Percentiles rank a stretch among this genome's conserved stretches.
Conservation (phyloP, 2,329 filamentous ascomycete species). For the Hirsutella rhossiliensis region DNA sequence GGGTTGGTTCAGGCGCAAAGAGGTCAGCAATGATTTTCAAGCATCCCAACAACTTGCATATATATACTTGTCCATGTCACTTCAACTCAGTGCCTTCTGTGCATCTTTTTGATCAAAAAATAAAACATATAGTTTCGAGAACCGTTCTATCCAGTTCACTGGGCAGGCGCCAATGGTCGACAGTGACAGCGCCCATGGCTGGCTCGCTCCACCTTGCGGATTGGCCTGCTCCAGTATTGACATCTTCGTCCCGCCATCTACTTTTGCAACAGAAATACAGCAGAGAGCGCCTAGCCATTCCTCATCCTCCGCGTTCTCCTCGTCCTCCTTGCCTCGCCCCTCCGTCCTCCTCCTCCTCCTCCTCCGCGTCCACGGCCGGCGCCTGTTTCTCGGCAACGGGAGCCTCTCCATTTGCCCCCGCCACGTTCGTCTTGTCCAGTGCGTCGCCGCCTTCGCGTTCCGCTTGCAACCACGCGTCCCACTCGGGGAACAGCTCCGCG, state of each 20-base stretch:
- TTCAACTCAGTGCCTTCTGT: too few relatives aligned
- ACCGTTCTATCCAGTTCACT: too few relatives aligned
- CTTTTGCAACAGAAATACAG: background rate
- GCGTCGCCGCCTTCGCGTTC: conserved; percentile 32
- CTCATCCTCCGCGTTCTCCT: conserved; percentile 7
- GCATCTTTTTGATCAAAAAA: too few relatives aligned
- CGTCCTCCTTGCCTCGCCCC: conserved; percentile 9
- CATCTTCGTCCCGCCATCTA: background rate
- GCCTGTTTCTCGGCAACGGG: conserved; percentile 11
- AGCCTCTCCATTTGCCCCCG: conserved; percentile 1
- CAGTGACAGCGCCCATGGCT: too few relatives aligned
- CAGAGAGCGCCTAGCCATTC: background rate
- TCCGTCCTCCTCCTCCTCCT: conserved; percentile 11
- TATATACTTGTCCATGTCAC: too few relatives aligned
- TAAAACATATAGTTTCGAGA: too few relatives aligned
- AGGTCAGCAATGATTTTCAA: too few relatives aligned
- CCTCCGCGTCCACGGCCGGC: conserved; percentile 10
- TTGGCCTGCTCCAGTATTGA: background rate
- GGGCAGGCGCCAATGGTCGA: too few relatives aligned
- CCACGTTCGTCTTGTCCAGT: conserved; percentile 8
- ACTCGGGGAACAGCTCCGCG: conserved; percentile 87
- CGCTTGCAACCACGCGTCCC: conserved; percentile 78
- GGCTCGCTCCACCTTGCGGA: too few relatives aligned
- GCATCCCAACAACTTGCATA: too few relatives aligned
- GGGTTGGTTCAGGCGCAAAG: too few relatives aligned